These are phyloP conservation scores for Purshia tridentata DNA, from an alignment of 306 rosid genomes.

Conservation along the genomic window DNA sequence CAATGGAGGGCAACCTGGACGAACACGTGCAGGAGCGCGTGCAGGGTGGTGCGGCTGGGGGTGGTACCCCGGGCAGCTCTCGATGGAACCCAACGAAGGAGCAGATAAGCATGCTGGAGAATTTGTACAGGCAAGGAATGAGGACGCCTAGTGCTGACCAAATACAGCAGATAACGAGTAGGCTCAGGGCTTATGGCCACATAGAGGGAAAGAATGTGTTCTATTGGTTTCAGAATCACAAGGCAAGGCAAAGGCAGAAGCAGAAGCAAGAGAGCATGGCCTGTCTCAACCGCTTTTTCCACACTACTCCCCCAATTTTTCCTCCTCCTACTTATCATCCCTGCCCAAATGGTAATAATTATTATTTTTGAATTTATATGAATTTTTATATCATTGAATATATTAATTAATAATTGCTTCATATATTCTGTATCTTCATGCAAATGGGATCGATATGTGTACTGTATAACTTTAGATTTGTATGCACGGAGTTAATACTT, in stretches of 20 bases:
- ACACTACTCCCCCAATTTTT: slow-evolving; percentile 28
- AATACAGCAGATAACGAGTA: slow-evolving; percentile 67
- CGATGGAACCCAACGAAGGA: slow-evolving; percentile 95
- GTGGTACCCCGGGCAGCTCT: slow-evolving; percentile 24
- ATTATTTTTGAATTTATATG: too few species aligned
- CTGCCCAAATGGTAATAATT: slow-evolving; percentile 47
- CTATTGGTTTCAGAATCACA: slow-evolving; percentile 98
- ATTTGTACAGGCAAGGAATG: slow-evolving; percentile 73
- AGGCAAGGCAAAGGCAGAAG: slow-evolving; percentile 88
- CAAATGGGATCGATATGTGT: too few species aligned
- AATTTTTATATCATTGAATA: too few species aligned
- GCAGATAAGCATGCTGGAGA: slow-evolving; percentile 73
- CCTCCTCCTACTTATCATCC: slow-evolving; percentile 27
- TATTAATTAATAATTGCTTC: too few species aligned
- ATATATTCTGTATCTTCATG: too few species aligned
- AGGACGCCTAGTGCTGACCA: slow-evolving; percentile 82
- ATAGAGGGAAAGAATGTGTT: slow-evolving; percentile 96
- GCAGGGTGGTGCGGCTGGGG: not conserved
- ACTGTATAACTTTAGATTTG: too few species aligned
- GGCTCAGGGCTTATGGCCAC: slow-evolving; percentile 65
- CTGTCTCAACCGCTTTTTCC: slow-evolving; percentile 51
- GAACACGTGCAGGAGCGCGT: not conserved
- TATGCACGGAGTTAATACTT: too few species aligned
- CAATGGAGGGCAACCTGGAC: slow-evolving; percentile 30
- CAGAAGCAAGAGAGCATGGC: slow-evolving; percentile 73